Conservation (phyloP, 2,329 filamentous ascomycete species). For the Sporothrix mexicana region DNA sequence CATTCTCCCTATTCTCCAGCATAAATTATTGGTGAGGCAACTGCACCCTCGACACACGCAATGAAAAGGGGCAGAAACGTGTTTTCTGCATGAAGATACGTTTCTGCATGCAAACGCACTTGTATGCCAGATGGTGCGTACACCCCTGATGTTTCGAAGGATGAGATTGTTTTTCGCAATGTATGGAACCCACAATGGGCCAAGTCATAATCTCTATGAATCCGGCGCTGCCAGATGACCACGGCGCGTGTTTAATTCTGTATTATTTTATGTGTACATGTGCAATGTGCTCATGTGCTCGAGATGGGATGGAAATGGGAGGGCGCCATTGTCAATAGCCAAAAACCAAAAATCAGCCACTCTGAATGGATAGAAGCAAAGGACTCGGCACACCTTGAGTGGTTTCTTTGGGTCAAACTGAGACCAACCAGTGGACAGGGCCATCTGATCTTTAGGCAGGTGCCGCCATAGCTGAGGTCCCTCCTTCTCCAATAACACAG, state of each 20-base stretch:
- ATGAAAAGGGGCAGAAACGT: conserved; percentile 1
- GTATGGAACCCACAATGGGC: too few relatives aligned
- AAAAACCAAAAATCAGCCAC: too few relatives aligned
- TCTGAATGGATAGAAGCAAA: too few relatives aligned
- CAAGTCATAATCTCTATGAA: too few relatives aligned
- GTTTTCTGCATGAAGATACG: background rate
- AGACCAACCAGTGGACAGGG: background rate
- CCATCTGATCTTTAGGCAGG: too few relatives aligned
- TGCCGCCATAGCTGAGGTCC: too few relatives aligned
- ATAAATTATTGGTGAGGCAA: too few relatives aligned
- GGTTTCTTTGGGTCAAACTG: background rate
- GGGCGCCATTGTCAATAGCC: background rate
- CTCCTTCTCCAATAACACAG: too few relatives aligned
- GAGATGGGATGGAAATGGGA: background rate
- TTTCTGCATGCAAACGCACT: background rate
- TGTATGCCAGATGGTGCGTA: background rate
- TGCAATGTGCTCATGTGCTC: background rate
- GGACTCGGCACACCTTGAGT: background rate
- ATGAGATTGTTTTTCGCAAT: background rate
- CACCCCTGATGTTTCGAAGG: conserved; percentile 2
- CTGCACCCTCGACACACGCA: conserved; percentile 1
- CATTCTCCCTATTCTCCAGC: conserved; percentile 1
- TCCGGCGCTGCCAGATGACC: background rate
- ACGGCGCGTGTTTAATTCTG: background rate
- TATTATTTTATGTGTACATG: too few relatives aligned